Percentiles rank a stretch among this genome's conserved stretches.
Evolutionary conservation across 208 protist species (phyloP).

Genomic region (Trypanosoma cruzi): DNA sequence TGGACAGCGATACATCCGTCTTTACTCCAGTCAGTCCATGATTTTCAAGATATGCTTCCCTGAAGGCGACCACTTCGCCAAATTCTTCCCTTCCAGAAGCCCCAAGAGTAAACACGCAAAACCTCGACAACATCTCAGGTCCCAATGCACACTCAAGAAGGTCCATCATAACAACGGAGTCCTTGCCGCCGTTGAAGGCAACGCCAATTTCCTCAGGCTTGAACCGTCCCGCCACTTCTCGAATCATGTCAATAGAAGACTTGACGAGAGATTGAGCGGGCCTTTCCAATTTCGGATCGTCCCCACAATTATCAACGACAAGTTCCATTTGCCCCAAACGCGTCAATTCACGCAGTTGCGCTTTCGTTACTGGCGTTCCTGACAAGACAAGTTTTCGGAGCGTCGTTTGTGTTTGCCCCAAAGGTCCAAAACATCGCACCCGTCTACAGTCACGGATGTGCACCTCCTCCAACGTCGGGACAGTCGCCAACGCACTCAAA

Average conservation of each 20-base stretch:
- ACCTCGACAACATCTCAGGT: conserved; percentile 36
- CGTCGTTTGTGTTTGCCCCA: conserved; percentile 7
- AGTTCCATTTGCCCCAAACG: not conserved
- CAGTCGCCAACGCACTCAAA: conserved; percentile 10
- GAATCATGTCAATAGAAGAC: conserved; percentile 43
- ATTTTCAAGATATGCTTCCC: conserved; percentile 43
- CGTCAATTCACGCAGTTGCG: conserved; percentile 7
- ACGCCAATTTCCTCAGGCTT: conserved; percentile 65
- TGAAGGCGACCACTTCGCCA: conserved; percentile 66
- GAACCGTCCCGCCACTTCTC: conserved; percentile 34
- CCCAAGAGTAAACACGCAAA: conserved; percentile 64
- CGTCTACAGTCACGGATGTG: conserved; percentile 15
- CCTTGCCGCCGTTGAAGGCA: conserved; percentile 93
- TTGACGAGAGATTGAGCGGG: conserved; percentile 20
- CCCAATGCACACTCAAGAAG: conserved; percentile 54
- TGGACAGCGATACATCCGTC: conserved; percentile 35
- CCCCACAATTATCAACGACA: not conserved
- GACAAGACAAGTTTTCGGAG: conserved; percentile 16
- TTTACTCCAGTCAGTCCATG: conserved; percentile 30
- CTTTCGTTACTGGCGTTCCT: conserved; percentile 19
- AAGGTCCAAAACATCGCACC: conserved; percentile 17
- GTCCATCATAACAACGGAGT: conserved; percentile 88
- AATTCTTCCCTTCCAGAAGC: conserved; percentile 59
- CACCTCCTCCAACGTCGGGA: conserved; percentile 18
- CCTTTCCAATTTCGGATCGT: not conserved